A percentile compares a stretch with the other conserved stretches of the same genome.
Conservation (phyloP, 306 rosid genomes). For the Cajanus cajan region DNA sequence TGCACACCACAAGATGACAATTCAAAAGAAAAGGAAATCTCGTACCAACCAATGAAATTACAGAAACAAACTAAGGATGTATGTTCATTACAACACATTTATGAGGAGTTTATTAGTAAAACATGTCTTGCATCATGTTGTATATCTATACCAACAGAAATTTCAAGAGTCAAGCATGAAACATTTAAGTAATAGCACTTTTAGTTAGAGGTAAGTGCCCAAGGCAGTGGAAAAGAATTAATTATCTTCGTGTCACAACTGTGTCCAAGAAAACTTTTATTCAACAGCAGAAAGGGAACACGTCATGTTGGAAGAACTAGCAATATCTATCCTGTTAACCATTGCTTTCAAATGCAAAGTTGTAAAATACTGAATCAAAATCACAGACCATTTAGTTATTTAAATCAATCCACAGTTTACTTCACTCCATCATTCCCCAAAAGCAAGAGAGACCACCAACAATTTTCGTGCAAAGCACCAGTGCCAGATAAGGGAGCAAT, state of each 20-base stretch:
- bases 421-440: background rate
- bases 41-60: conserved; percentile 16
- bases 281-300: background rate
- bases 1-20: conserved; percentile 19
- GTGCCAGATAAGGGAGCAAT: background rate
- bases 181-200: background rate
- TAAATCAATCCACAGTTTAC: conserved; percentile 6
- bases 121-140: conserved; percentile 5
- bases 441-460: background rate
- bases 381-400: background rate
- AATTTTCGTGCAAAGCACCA: background rate
- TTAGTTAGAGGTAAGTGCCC: no score
- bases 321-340: background rate
- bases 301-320: background rate
- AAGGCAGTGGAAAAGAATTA: background rate
- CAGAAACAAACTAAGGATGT: background rate
- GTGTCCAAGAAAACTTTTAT: conserved; percentile 6
- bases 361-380: conserved; percentile 1
- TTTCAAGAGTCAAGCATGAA: conserved; percentile 5
- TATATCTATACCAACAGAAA: background rate
- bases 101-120: background rate
- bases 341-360: background rate
- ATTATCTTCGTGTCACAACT: conserved; percentile 14
- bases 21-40: conserved; percentile 9
- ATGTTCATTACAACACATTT: background rate